phyloP scores from a whole-genome alignment of 768 basidiomycete genomes.

The Cyclocybe cylindracea region DNA sequence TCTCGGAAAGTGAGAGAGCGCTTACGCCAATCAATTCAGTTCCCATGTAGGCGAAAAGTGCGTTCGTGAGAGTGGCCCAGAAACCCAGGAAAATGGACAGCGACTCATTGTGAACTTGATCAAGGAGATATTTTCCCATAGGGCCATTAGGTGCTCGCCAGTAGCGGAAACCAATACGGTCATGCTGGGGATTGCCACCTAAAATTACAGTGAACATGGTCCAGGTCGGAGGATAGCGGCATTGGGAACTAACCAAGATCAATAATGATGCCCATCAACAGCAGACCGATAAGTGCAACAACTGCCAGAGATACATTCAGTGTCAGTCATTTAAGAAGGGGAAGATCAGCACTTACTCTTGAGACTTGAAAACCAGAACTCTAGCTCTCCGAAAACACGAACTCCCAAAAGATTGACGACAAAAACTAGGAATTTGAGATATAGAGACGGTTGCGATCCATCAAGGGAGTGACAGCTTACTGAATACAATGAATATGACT shows the following conservation, averaged over 20 bases:
- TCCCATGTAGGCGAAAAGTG: slow-evolving; percentile 72
- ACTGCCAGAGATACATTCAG: slow-evolving; percentile 23
- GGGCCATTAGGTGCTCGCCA: slow-evolving; percentile 53
- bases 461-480: slow-evolving; percentile 28
- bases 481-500: slow-evolving; percentile 59
- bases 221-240: neutral
- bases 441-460: neutral
- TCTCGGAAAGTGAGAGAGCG: slow-evolving; percentile 9
- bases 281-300: slow-evolving; percentile 46
- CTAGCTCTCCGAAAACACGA: slow-evolving; percentile 70
- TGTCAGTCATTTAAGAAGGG: neutral
- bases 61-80: slow-evolving; percentile 71
- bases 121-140: slow-evolving; percentile 54
- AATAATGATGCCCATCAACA: slow-evolving; percentile 63
- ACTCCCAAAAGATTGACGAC: slow-evolving; percentile 62
- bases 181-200: slow-evolving; percentile 49
- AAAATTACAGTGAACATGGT: slow-evolving; percentile 34
- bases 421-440: slow-evolving; percentile 38
- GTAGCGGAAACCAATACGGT: slow-evolving; percentile 51
- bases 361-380: slow-evolving; percentile 73
- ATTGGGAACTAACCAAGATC: slow-evolving; percentile 52
- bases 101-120: slow-evolving; percentile 47
- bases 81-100: slow-evolving; percentile 67
- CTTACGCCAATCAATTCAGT: slow-evolving; percentile 77
- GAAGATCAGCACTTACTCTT: slow-evolving; percentile 49